phyloP scores from a whole-genome alignment of 768 basidiomycete species.

The Exidia glandulosa region DNA sequence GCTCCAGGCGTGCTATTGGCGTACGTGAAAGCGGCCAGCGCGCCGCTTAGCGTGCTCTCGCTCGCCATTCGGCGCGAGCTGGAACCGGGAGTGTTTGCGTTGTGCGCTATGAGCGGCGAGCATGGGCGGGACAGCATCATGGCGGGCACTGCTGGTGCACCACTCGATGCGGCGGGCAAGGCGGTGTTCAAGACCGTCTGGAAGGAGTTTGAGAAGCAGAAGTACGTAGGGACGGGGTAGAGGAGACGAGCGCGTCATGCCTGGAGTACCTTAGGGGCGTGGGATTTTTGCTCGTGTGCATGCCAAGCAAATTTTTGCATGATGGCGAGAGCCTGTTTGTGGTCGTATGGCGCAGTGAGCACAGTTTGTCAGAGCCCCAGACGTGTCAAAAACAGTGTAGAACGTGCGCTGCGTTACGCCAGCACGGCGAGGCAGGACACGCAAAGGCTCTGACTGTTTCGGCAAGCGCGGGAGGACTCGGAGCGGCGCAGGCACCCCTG shows the following conservation, averaged over 20 bases:
- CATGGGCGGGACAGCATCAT: slow-evolving; percentile 74
- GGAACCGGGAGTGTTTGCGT: slow-evolving; percentile 64
- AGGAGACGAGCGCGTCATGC: background rate
- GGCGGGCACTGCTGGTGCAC: slow-evolving; percentile 34
- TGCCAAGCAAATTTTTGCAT: too few relatives aligned
- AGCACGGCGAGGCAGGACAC: too few relatives aligned
- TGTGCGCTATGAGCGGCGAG: slow-evolving; percentile 78
- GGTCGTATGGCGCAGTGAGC: too few relatives aligned
- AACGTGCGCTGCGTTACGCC: too few relatives aligned
- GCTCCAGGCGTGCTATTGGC: slow-evolving; percentile 66
- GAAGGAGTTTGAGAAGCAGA: slow-evolving; percentile 77
- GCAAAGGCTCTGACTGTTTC: too few relatives aligned
- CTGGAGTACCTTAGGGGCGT: background rate
- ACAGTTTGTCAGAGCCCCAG: too few relatives aligned
- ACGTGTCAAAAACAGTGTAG: too few relatives aligned
- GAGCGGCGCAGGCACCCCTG: too few relatives aligned
- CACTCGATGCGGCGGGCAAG: slow-evolving; percentile 60
- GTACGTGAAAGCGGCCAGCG: slow-evolving; percentile 68
- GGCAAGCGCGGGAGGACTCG: too few relatives aligned
- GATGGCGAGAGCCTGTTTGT: too few relatives aligned
- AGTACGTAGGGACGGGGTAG: slow-evolving; percentile 67
- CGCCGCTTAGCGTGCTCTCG: slow-evolving; percentile 56
- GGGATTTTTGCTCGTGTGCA: too few relatives aligned
- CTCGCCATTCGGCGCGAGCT: slow-evolving; percentile 58
- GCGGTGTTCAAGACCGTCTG: slow-evolving; percentile 65